These are phyloP conservation scores for Phytophthora pini DNA, from an alignment of 352 stramenopile genomes.

Conservation along the genomic window DNA sequence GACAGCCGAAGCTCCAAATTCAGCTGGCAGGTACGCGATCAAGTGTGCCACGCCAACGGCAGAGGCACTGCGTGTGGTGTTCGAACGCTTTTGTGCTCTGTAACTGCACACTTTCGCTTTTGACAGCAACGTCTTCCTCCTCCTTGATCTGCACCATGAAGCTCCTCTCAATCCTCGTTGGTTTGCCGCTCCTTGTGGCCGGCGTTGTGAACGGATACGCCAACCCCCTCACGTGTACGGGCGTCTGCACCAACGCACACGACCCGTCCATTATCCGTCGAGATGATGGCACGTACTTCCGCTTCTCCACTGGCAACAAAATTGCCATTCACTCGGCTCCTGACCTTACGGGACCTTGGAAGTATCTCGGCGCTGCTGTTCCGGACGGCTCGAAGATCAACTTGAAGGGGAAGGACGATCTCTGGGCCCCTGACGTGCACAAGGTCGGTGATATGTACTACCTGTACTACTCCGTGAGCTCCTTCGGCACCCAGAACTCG, in stretches of 20 bases:
- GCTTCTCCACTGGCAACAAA: constrained; percentile 58
- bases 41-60: neutral
- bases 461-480: constrained; percentile 65
- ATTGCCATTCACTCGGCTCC: constrained; percentile 57
- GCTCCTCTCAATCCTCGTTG: constrained; percentile 21
- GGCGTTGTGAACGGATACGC: constrained; percentile 28
- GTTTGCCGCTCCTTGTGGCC: constrained; percentile 13
- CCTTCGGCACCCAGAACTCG: constrained; percentile 52
- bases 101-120: neutral
- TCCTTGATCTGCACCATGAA: constrained; percentile 7
- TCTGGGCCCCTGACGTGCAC: constrained; percentile 47
- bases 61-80: neutral
- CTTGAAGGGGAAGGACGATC: constrained; percentile 49
- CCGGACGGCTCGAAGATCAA: constrained; percentile 54
- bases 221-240: constrained; percentile 30
- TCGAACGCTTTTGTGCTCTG: neutral
- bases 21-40: neutral
- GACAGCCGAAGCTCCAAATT: neutral
- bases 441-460: constrained; percentile 61
- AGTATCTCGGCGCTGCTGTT: constrained; percentile 50
- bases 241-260: constrained; percentile 49
- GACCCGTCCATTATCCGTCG: constrained; percentile 62
- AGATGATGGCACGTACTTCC: constrained; percentile 62
- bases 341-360: constrained; percentile 48
- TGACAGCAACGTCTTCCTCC: constrained; percentile 1